phyloP scores from a whole-genome alignment of 768 basidiomycete genomes.

The Hypsizygus marmoreus region DNA sequence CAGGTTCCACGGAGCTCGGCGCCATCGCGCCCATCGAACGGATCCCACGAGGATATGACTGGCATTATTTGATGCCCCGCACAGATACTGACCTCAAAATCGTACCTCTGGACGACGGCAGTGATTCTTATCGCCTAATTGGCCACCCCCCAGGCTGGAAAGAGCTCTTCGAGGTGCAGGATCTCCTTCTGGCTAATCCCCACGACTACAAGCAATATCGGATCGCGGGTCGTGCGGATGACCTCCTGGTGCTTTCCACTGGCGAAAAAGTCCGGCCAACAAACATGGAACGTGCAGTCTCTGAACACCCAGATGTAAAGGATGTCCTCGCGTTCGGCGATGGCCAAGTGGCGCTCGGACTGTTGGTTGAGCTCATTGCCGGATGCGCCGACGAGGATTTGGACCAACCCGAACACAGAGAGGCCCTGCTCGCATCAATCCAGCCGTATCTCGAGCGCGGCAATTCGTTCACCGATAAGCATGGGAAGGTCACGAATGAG shows the following conservation, averaged over 20 bases:
- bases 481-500: constrained; percentile 37
- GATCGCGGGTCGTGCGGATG: constrained; percentile 41
- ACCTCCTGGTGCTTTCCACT: constrained; percentile 42
- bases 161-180: constrained; percentile 35
- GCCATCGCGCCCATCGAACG: constrained; percentile 37
- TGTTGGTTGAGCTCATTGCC: constrained; percentile 35
- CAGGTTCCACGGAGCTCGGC: constrained; percentile 39
- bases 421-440: constrained; percentile 22
- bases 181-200: constrained; percentile 37
- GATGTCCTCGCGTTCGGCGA: constrained; percentile 40
- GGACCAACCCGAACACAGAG: constrained; percentile 14
- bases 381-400: constrained; percentile 15
- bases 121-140: constrained; percentile 27
- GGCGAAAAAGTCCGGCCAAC: constrained; percentile 44
- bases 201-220: constrained; percentile 29
- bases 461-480: constrained; percentile 37
- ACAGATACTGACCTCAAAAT: constrained; percentile 32
- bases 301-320: constrained; percentile 38
- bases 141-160: constrained; percentile 36
- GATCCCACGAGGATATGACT: constrained; percentile 33
- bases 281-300: constrained; percentile 30
- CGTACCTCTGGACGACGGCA: constrained; percentile 26
- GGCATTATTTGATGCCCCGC: constrained; percentile 39
- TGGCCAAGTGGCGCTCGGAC: constrained; percentile 33
- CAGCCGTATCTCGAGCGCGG: constrained; percentile 34